Conservation (phyloP, 1,284 basidiomycete species). For the Marasmius oreades region DNA sequence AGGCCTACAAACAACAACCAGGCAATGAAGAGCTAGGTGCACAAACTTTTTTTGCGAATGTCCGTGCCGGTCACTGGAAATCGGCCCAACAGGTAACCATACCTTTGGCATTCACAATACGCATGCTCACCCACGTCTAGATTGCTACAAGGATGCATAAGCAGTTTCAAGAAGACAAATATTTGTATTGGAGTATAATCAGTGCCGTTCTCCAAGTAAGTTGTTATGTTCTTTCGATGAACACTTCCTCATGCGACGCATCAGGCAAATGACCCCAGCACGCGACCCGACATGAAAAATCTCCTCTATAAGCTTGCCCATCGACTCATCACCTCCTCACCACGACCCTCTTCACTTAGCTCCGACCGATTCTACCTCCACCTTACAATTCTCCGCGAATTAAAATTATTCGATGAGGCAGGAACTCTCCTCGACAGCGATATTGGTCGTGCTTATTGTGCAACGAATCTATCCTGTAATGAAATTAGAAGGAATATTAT, state of each 20-base stretch:
- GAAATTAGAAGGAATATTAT: conserved; percentile 71
- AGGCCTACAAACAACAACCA: conserved; percentile 75
- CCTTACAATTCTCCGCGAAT: conserved; percentile 65
- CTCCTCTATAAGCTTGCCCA: conserved; percentile 72
- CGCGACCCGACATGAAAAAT: conserved; percentile 56
- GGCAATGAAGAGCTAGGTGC: conserved; percentile 76
- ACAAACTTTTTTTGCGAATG: conserved; percentile 82
- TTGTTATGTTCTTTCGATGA: background rate
- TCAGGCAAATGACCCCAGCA: conserved; percentile 62
- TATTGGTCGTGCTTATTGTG: conserved; percentile 60
- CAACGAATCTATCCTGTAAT: conserved; percentile 71
- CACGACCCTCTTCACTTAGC: conserved; percentile 56
- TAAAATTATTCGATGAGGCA: conserved; percentile 67
- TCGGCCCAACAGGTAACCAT: conserved; percentile 67
- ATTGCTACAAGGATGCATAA: conserved; percentile 76
- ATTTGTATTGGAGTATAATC: conserved; percentile 82
- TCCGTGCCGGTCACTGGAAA: conserved; percentile 76
- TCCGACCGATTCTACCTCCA: conserved; percentile 78
- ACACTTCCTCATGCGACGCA: conserved; percentile 6
- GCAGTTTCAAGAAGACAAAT: conserved; percentile 73
- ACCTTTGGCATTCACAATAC: conserved; percentile 12
- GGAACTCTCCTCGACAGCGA: conserved; percentile 66
- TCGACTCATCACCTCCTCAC: conserved; percentile 57
- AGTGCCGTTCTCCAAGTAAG: conserved; percentile 74
- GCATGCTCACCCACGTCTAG: conserved; percentile 29